These are phyloP conservation scores for Scenedesmus sp. DNA, from an alignment of 163 green algal genomes.

Conservation along the genomic window DNA sequence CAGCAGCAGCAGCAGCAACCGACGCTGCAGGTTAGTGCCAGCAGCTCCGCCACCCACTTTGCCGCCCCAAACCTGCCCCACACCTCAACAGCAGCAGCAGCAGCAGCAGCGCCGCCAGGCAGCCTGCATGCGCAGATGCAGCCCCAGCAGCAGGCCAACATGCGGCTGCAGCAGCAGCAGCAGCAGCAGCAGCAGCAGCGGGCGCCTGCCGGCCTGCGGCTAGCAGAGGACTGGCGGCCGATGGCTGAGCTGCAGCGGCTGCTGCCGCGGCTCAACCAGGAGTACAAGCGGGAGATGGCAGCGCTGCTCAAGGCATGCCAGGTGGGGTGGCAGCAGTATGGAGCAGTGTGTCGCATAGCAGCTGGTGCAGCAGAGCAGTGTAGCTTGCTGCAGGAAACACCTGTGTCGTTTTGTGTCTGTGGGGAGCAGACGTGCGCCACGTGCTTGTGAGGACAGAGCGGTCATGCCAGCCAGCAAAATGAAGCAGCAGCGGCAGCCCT, in stretches of 20 bases:
- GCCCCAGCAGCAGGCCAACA: background rate
- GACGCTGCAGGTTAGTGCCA: background rate
- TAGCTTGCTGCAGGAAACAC: too few species aligned
- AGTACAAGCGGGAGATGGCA: conserved; percentile 40
- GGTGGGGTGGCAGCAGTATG: background rate
- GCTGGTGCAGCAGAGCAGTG: too few species aligned
- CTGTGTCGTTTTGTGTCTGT: too few species aligned
- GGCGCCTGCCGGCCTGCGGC: background rate
- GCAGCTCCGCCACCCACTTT: background rate
- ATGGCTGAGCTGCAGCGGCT: conserved; percentile 3
- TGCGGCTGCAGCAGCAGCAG: background rate
- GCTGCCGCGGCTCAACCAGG: conserved; percentile 14
- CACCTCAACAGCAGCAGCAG: background rate
- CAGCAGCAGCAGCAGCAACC: background rate
- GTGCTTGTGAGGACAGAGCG: too few species aligned
- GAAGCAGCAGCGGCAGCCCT: too few species aligned
- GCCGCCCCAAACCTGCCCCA: background rate
- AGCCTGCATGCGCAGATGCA: background rate
- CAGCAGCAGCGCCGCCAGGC: background rate
- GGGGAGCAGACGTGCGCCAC: too few species aligned
- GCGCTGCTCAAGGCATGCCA: conserved; percentile 35
- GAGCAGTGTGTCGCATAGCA: too few species aligned
- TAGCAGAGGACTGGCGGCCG: background rate
- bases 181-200: conserved; percentile 21
- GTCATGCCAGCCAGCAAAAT: too few species aligned